Conservation (phyloP, 345 rosid genomes). For the Eucalyptus marginata region DNA sequence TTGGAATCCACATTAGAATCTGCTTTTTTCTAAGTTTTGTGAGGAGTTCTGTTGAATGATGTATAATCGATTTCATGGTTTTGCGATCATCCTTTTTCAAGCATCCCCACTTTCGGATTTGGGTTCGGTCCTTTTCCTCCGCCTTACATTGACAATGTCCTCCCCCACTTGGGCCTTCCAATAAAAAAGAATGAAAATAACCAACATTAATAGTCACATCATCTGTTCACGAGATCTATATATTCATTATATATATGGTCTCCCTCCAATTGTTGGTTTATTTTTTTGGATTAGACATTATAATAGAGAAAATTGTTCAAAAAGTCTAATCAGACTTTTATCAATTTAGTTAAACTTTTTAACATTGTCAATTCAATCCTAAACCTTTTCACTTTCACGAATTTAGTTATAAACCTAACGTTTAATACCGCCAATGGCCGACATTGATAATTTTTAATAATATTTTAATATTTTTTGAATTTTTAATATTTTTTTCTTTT, state of each 20-base stretch:
- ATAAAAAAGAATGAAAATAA: background rate
- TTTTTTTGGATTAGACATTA: rapidly evolving
- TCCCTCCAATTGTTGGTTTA: background rate
- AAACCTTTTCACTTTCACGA: too few relatives aligned
- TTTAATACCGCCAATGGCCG: too few relatives aligned
- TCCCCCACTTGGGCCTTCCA: background rate
- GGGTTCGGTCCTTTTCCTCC: background rate
- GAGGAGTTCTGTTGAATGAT: background rate
- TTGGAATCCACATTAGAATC: background rate
- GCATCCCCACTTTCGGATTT: background rate
- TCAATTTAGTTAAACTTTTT: too few relatives aligned
- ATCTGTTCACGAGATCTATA: rapidly evolving
- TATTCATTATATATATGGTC: background rate
- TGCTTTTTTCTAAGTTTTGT: background rate
- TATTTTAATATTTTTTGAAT: too few relatives aligned
- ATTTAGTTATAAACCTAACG: too few relatives aligned
- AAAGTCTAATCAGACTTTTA: too few relatives aligned
- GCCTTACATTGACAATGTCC: background rate
- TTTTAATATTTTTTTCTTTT: too few relatives aligned
- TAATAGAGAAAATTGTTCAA: background rate
- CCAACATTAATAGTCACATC: background rate
- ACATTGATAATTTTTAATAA: too few relatives aligned
- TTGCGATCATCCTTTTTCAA: background rate
- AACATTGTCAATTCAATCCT: too few relatives aligned
- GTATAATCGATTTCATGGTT: background rate